Base-by-base conservation (phyloP, 208 protist species). In the Leishmania gerbilli region DNA sequence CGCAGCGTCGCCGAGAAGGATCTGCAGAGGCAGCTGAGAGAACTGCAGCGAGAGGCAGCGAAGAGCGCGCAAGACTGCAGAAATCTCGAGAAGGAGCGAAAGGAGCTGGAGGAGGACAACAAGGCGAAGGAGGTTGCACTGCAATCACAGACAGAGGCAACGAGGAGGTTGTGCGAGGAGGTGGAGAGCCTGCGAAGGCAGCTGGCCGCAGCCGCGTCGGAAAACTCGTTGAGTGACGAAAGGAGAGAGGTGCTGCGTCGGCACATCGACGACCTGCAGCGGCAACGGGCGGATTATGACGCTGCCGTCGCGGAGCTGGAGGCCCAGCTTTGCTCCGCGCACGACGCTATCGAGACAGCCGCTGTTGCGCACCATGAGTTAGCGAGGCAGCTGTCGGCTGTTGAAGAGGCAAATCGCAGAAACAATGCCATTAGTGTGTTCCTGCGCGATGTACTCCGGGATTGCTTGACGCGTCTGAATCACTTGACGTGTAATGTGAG, bases 391-490 rank as follows among this genome's bases (percentile, higher is more conserved):
- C 77, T 79, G 19, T 60, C 67, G 0, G 62, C 58, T 15, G 27
- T 87, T 5, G 80, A 87, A 34, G 78, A 47, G 31, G 79, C 68
- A 24, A 75, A 77, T 71, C 78, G 76, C 74, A 49, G 42, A 31
- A 85, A 74, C 83, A 75, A 80, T 58, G 82, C 85, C 27, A 72
- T 91, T 13, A 76, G 81, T 45, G 76, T 86, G 4, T 92, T 92
- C 51, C 81, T 92, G 40, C 80, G 83, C 27, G 85, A 92, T 76
- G 56, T 89, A 40, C 71, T 90, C 42, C 87, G 85, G 6, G 87
- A 92, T 71, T 78, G 71, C 19, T 77, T 89, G 19, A 75, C 67
- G 19, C 82, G 85, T 34, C 76, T 90, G 55, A 77, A 81, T 42
- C 56, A 51, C n/a, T 68, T 90, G 31, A 86, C 74, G 49, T 60